Conservation (phyloP, 345 rosid species). For the Barbarea vulgaris region DNA sequence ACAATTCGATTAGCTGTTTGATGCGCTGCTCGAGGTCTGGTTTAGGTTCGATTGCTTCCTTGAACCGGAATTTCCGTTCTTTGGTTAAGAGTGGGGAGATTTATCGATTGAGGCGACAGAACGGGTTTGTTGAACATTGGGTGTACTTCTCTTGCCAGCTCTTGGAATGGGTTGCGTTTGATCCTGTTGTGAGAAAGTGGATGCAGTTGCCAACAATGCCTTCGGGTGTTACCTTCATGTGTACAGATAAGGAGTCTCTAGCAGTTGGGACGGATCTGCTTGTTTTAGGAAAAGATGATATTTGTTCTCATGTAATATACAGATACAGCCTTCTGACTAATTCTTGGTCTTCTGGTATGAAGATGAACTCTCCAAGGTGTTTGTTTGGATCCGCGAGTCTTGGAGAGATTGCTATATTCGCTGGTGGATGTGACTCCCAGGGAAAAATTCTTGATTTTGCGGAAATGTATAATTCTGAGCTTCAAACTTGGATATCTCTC, state of each 20-base stretch:
- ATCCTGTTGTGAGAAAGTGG: conserved; percentile 72
- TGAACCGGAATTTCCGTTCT: conserved; percentile 66
- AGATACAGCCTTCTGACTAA: conserved; percentile 81
- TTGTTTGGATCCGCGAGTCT: conserved; percentile 95
- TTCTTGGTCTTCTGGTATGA: conserved; percentile 78
- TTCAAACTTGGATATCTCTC: conserved; percentile 57
- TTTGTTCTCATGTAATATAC: conserved; percentile 67
- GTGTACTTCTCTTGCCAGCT: conserved; percentile 85
- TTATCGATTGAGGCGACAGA: conserved; percentile 59
- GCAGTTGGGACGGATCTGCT: conserved; percentile 96
- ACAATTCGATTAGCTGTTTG: conserved; percentile 72
- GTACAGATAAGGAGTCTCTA: conserved; percentile 81
- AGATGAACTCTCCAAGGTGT: conserved; percentile 86
- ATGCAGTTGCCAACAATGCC: conserved; percentile 85
- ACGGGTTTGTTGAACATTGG: conserved; percentile 78
- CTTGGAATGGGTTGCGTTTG: conserved; percentile 91
- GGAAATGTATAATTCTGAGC: conserved; percentile 89
- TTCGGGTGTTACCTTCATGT: conserved; percentile 68
- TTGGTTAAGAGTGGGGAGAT: conserved; percentile 73
- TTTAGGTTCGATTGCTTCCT: conserved; percentile 71
- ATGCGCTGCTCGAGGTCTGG: conserved; percentile 81
- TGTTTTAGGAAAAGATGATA: conserved; percentile 78
- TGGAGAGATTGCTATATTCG: conserved; percentile 81
- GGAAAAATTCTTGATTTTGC: conserved; percentile 69
- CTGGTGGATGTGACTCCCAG: conserved; percentile 80